Conservation (phyloP, 805 yeast species). For the Nakazawaea ambrosiae region DNA sequence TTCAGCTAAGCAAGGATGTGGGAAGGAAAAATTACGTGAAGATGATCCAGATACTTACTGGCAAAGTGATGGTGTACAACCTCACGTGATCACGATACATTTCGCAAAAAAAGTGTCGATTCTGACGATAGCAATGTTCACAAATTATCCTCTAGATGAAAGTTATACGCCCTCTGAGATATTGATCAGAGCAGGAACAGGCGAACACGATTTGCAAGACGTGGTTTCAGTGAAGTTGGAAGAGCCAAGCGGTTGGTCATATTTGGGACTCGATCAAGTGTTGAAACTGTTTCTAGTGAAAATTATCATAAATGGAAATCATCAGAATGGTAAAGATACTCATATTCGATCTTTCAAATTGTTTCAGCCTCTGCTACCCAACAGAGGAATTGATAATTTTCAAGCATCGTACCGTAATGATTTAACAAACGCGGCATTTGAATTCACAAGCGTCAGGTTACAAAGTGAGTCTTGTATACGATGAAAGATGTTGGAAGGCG, state of each 20-base stretch:
- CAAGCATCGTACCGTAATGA: too few species aligned
- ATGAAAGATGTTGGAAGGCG: too few species aligned
- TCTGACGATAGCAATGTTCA: constrained; percentile 61
- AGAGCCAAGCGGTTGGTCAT: constrained; percentile 77
- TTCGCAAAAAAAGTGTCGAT: constrained; percentile 73
- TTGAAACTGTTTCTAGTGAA: constrained; percentile 63
- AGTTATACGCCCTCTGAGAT: constrained; percentile 84
- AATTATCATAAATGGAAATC: constrained; percentile 63
- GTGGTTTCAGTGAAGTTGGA: constrained; percentile 52
- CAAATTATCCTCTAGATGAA: constrained; percentile 71
- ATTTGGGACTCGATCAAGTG: constrained; percentile 50
- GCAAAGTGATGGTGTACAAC: constrained; percentile 94
- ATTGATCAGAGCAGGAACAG: constrained; percentile 64
- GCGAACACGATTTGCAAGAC: constrained; percentile 68
- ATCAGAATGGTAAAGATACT: constrained; percentile 94
- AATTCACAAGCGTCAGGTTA: constrained; percentile 25
- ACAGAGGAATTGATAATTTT: constrained; percentile 18
- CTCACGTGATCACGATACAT: constrained; percentile 74
- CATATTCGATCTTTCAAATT: constrained; percentile 74
- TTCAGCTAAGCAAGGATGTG: constrained; percentile 65
- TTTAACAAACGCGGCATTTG: constrained; percentile 20
- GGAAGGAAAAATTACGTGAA: constrained; percentile 64
- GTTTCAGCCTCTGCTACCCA: constrained; percentile 30
- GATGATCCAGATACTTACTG: constrained; percentile 71
- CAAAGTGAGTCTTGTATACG: constrained; percentile 26